Evolutionary conservation across 176 grass and related monocot genomes (phyloP).

Genomic region (Ampelocalamus luodianensis): DNA sequence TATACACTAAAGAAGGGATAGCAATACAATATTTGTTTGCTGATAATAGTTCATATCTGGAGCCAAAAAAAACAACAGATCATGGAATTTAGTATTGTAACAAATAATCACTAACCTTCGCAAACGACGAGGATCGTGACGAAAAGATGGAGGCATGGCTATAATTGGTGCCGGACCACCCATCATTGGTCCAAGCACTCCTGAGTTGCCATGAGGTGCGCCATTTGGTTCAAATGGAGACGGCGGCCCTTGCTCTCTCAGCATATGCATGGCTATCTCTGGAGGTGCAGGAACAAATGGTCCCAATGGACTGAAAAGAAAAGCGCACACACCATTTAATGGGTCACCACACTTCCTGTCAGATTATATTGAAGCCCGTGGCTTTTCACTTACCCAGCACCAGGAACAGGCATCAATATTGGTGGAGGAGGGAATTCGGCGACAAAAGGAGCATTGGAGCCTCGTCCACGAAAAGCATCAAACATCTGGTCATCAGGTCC

Average conservation of each 20-base stretch:
- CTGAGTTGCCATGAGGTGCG: slow-evolving; percentile 54
- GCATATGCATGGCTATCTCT: slow-evolving; percentile 96
- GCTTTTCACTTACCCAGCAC: slow-evolving; percentile 78
- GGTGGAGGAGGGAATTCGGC: slow-evolving; percentile 88
- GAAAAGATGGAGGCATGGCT: slow-evolving; percentile 82
- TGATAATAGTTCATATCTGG: neutral
- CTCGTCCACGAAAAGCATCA: slow-evolving; percentile 72
- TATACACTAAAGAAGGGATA: neutral
- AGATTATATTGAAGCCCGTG: slow-evolving; percentile 27
- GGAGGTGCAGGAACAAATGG: slow-evolving; percentile 98
- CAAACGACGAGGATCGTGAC: slow-evolving; percentile 85
- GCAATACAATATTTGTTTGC: neutral
- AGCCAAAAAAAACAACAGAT: neutral
- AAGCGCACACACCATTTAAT: slow-evolving; percentile 36
- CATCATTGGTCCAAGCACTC: slow-evolving; percentile 63
- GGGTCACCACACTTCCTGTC: neutral
- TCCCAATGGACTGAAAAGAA: slow-evolving; percentile 79
- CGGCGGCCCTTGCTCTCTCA: slow-evolving; percentile 83
- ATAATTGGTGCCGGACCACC: slow-evolving; percentile 69
- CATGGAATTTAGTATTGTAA: neutral
- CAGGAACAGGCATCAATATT: slow-evolving; percentile 94
- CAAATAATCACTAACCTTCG: slow-evolving; percentile 67
- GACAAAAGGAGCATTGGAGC: slow-evolving; percentile 71
- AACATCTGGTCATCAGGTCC: slow-evolving; percentile 77
- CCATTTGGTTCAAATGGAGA: slow-evolving; percentile 68